Evolutionary conservation across 1,139 yeast genomes (phyloP).

Genomic region (Kodamaea suecica): DNA sequence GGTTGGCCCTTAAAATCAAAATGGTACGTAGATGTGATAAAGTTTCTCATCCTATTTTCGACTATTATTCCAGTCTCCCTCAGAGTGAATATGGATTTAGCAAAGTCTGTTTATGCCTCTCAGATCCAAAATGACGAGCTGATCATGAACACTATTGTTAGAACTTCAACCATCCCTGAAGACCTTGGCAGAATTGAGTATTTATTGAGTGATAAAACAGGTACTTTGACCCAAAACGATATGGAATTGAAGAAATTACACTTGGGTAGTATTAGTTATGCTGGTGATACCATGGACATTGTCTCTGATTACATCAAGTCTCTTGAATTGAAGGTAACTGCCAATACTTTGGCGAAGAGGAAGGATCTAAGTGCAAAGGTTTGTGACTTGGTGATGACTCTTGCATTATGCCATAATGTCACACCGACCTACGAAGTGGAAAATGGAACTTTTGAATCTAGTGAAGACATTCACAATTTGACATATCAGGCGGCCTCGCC

Average conservation of each 20-base stretch:
- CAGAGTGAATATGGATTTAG: constrained; percentile 90
- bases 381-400: constrained; percentile 72
- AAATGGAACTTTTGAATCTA: too few species aligned
- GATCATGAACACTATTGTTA: constrained; percentile 84
- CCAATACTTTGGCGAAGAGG: constrained; percentile 31
- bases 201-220: constrained; percentile 90
- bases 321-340: constrained; percentile 22
- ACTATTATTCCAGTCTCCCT: constrained; percentile 95
- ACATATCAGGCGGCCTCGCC: constrained; percentile 98
- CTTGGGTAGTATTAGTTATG: constrained; percentile 87
- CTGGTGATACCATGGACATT: constrained; percentile 88
- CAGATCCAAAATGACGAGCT: constrained; percentile 86
- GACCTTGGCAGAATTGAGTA: constrained; percentile 96
- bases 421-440: constrained; percentile 71
- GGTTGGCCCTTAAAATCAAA: constrained; percentile 61
- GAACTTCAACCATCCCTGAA: constrained; percentile 97
- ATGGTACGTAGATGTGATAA: constrained; percentile 89
- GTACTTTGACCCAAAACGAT: constrained; percentile 95
- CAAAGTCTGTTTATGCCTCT: constrained; percentile 92
- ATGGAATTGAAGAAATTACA: constrained; percentile 95
- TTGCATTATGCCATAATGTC: constrained; percentile 93
- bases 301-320: constrained; percentile 65
- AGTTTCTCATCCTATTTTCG: constrained; percentile 87
- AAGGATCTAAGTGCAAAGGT: constrained; percentile 70
- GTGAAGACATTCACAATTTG: constrained; percentile 43